These are phyloP conservation scores for Leccinum sublutescens DNA, from an alignment of 768 basidiomycete genomes.

Conservation along the genomic window DNA sequence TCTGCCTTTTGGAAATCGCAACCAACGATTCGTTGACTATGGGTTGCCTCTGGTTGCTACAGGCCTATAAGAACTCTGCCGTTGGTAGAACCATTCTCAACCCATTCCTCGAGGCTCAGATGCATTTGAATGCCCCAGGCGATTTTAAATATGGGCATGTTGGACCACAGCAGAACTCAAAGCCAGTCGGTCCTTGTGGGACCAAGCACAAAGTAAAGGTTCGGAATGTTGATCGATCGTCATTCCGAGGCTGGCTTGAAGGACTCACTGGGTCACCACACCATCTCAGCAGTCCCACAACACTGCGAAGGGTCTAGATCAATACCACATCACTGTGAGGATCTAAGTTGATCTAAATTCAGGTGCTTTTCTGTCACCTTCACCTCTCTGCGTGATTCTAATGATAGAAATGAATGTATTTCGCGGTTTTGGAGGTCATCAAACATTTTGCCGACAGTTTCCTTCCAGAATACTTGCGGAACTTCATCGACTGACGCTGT, in stretches of 20 bases:
- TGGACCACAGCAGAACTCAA: constrained; percentile 6
- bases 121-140: constrained; percentile 11
- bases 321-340: constrained; percentile 3
- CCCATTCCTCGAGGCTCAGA: too few species aligned
- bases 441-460: constrained; percentile 2
- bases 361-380: constrained; percentile 8
- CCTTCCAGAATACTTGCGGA: constrained; percentile 14
- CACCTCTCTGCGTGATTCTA: constrained; percentile 7
- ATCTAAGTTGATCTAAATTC: constrained; percentile 13
- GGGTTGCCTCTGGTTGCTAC: too few species aligned
- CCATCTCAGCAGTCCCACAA: constrained; percentile 17
- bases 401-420: constrained; percentile 1
- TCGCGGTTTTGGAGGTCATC: constrained; percentile 4
- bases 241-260: constrained; percentile 5
- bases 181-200: constrained; percentile 13
- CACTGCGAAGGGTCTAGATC: constrained; percentile 10
- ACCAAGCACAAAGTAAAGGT: constrained; percentile 15
- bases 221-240: constrained; percentile 18
- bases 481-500: neutral
- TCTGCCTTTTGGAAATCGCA: neutral
- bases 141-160: constrained; percentile 9
- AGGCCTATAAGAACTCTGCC: neutral
- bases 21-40: neutral
- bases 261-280: constrained; percentile 15
- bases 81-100: neutral